Evolutionary conservation across 768 basidiomycete genomes (phyloP), one percentile per base, ranked within the genome.

Genomic region (Lanmaoa pseudosensibilis): DNA sequence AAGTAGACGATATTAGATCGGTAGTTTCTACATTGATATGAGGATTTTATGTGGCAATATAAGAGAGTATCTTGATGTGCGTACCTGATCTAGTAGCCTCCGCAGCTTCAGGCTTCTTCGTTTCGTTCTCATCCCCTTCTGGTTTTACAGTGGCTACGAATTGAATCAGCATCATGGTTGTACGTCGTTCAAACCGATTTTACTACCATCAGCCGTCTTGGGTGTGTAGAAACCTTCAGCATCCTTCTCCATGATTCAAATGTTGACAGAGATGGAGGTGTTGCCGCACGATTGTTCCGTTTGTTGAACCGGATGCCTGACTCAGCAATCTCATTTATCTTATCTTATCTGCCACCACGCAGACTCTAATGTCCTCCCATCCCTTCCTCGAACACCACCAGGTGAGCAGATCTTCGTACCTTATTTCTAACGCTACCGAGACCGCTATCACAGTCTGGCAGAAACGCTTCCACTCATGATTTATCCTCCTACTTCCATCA

Each of bases 181-280:
- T 33, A 45, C 13, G 10, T 30, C 12, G n/a, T n/a, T n/a, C 25
- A 30, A 38, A 16, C 4, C 0, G 1, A 50, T 12, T 56, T 43
- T 40, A 30, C 36, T 70, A 86, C 85, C 79, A 60, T 75, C 70
- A 12, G 65, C 57, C 33, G 67, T 37, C 54, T 74, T 77, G 7
- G 87, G 79, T 19, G 79, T 84, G 67, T 87, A 90, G 71, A 92
- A 91, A 2, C 90, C 90, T 52, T 92, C 90, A 50, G 82, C 87
- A 71, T 90, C 88, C 74, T 87, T 91, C 68, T 87, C 78, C 80
- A 88, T 81, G 54, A 62, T 69, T 55, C 65, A 51, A 49, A 46
- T 30, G 56, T 55, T 47, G 58, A 54, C 46, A 38, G 53, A 44
- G 59, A 57, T 27, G 50, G 39, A 23, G 48, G 36, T 19, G 39